Evolutionary conservation across 768 basidiomycete genomes (phyloP), one percentile per base, ranked within the genome.

Genomic region (Russula sp.): DNA sequence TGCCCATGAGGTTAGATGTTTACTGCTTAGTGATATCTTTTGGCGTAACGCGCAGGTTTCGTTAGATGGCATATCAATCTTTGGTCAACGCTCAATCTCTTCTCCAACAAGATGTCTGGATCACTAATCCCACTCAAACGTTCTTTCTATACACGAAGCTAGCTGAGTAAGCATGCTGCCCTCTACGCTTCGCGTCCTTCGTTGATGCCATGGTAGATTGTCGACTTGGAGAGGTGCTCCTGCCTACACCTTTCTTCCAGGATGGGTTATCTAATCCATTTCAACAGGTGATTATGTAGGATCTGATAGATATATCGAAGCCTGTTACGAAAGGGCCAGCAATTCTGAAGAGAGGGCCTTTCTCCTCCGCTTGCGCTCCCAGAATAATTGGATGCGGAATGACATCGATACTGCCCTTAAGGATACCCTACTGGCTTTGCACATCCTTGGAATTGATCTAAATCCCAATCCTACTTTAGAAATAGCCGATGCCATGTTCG

Each of bases 401-500:
- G 80, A 83, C 61, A 85, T 84, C 67, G 64, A 75, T 14, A 79
- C 80, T 16, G 85, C 87, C 5, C 73, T 88, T 28, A 76, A 78
- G 48, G 84, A 86, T 68, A 88, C 82, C 0, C 74, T 88, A 18
- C 69, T 75, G 16, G 88, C 87, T 14, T 76, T 90, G 34, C 82
- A 81, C 67, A 73, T 83, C 1, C 78, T 90, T 20, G 87, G 85
- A 1, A 80, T 89, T 9, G 84, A 86, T 30, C 73, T 89, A 42
- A 80, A 84, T 67, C 70, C 81, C 0, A 70, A 80, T 0, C 85
- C 86, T 1, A 80, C 81, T 2, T 73, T 78, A 30, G 75, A 79
- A 55, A 82, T 85, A 63, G 84, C 83, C 14, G 84, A 87, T 70
- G 65, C 72, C n/a, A 81, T 86, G 80, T 89, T 89, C 68, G 85